Evolutionary conservation across 2,329 filamentous ascomycete genomes (phyloP).

Genomic region (Raffaelea arxii): DNA sequence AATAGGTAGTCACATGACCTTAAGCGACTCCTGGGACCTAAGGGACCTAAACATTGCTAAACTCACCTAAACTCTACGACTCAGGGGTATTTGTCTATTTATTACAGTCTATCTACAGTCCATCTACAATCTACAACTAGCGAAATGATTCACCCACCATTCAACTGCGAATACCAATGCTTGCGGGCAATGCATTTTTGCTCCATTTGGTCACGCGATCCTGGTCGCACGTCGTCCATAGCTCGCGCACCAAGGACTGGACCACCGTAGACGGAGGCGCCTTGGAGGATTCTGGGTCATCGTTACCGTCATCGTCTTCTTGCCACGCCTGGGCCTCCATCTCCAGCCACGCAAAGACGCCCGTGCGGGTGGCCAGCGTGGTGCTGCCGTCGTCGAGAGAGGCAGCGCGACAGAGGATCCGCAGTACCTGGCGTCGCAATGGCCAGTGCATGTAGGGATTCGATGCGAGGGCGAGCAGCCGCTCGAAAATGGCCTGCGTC

Average conservation of each 20-base stretch:
- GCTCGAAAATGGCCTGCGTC: constrained; percentile 61
- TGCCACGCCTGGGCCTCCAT: constrained; percentile 28
- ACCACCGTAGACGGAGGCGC: no score
- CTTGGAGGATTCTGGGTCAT: constrained; percentile 8
- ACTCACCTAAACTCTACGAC: no score
- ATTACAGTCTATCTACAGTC: no score
- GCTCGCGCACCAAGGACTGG: no score
- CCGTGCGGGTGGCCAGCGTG: constrained; percentile 70
- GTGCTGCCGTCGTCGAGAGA: constrained; percentile 63
- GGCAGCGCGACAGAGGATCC: constrained; percentile 57
- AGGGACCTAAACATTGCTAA: no score
- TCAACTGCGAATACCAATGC: neutral
- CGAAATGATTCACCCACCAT: no score
- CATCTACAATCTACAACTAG: no score
- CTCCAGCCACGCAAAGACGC: constrained; percentile 65
- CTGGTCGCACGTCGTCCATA: constrained; percentile 58
- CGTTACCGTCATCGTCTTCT: neutral
- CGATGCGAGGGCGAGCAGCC: constrained; percentile 58
- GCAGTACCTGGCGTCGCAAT: constrained; percentile 48
- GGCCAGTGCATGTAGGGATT: constrained; percentile 54
- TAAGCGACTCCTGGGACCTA: no score
- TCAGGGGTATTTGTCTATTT: no score
- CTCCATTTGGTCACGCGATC: constrained; percentile 61
- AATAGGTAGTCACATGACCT: no score
- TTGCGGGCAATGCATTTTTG: constrained; percentile 28